Conservation (phyloP, 1,284 basidiomycete genomes). For the Ceratobasidium sp. region DNA sequence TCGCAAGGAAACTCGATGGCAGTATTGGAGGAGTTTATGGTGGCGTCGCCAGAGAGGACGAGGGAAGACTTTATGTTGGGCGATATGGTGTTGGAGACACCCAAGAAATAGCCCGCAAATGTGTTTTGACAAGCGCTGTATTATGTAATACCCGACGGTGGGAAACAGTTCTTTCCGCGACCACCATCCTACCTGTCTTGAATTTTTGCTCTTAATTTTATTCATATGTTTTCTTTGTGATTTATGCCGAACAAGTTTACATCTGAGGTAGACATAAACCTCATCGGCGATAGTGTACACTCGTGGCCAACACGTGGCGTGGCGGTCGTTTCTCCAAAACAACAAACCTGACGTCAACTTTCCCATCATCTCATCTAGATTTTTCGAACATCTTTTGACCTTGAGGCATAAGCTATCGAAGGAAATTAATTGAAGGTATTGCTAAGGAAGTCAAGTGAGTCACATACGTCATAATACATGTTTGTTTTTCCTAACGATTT, state of each 20-base stretch:
- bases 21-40: slow-evolving; percentile 32
- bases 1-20: slow-evolving; percentile 16
- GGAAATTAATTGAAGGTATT: not conserved
- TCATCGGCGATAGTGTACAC: not conserved
- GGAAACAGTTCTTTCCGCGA: no score
- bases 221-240: no score
- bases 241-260: no score
- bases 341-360: not conserved
- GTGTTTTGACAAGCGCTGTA: no score
- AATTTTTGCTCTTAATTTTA: no score
- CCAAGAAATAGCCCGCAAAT: not conserved
- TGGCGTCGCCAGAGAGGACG: slow-evolving; percentile 19
- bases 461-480: not conserved
- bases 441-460: not conserved
- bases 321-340: not conserved
- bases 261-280: not conserved
- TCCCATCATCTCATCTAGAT: not conserved
- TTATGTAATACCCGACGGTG: no score
- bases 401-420: not conserved
- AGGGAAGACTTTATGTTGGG: slow-evolving; percentile 28
- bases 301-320: slow-evolving; percentile 34
- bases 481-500: slow-evolving; percentile 19
- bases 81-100: slow-evolving; percentile 21
- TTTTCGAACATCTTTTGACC: not conserved
- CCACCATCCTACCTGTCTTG: no score